Conservation (phyloP, 371 early-diverging fungal species). For the Mucor plumbeus region DNA sequence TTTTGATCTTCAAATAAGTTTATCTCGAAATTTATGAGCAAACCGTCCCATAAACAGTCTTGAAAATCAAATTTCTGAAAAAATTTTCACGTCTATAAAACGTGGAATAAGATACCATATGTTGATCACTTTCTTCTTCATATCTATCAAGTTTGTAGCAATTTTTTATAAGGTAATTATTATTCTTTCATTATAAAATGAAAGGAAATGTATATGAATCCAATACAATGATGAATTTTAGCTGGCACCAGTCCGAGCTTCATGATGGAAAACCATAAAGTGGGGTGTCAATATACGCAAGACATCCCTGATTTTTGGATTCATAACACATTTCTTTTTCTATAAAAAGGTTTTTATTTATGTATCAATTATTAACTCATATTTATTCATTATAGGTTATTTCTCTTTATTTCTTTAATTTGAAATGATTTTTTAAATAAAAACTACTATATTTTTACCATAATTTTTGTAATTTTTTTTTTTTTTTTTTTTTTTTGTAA, state of each 20-base stretch:
- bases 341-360: too few species aligned
- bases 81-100: conserved; percentile 1
- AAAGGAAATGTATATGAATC: not conserved
- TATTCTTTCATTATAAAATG: not conserved
- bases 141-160: not conserved
- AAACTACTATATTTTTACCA: too few species aligned
- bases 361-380: too few species aligned
- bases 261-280: conserved; percentile 34
- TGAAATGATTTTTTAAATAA: too few species aligned
- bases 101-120: not conserved
- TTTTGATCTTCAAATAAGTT: not conserved
- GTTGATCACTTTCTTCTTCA: not conserved
- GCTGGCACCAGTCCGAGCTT: conserved; percentile 42
- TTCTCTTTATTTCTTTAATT: too few species aligned
- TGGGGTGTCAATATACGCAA: conserved; percentile 31
- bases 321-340: not conserved
- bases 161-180: conserved; percentile 1
- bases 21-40: not conserved
- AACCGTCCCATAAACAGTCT: conserved; percentile 8
- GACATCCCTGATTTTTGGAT: conserved; percentile 31
- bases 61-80: not conserved
- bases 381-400: too few species aligned
- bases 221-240: conserved; percentile 29
- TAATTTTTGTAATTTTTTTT: too few species aligned
- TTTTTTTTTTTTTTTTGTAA: too few species aligned